Percentiles rank a stretch among this genome's conserved stretches.
phyloP scores from a whole-genome alignment of 78 protist genomes.

The Monosiga brevicollis region DNA sequence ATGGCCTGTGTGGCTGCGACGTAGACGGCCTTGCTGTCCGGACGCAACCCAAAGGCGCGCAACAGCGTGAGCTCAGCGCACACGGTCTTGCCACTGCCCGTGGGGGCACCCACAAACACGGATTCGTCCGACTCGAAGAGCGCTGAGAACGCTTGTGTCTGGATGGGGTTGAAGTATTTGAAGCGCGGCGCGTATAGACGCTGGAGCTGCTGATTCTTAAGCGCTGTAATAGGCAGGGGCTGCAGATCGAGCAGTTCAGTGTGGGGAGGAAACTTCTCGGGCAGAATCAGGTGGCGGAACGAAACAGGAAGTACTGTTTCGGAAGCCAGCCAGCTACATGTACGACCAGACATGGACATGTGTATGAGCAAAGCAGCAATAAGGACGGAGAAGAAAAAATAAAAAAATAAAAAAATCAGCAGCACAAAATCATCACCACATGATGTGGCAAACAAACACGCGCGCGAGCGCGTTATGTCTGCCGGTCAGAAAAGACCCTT shows the following conservation, averaged over 20 bases:
- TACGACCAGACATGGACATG: too few species aligned
- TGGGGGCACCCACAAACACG: constrained; percentile 85
- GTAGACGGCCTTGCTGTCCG: constrained; percentile 32
- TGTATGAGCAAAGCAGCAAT: too few species aligned
- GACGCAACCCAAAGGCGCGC: constrained; percentile 32
- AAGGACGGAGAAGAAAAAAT: too few species aligned
- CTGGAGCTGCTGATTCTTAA: constrained; percentile 17
- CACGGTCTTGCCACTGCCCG: constrained; percentile 92
- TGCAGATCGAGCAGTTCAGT: constrained; percentile 82
- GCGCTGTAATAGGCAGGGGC: constrained; percentile 70
- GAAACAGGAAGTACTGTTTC: constrained; percentile 79
- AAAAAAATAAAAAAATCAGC: too few species aligned
- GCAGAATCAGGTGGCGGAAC: constrained; percentile 87
- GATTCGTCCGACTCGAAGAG: constrained; percentile 64
- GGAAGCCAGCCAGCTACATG: constrained; percentile 89
- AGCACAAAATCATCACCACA: too few species aligned
- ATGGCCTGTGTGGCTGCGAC: constrained; percentile 40
- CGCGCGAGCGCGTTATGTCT: too few species aligned
- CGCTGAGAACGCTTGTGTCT: constrained; percentile 81
- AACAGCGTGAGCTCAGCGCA: constrained; percentile 92
- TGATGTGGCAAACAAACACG: too few species aligned
- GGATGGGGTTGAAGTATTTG: constrained; percentile 80
- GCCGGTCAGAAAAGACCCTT: too few species aligned
- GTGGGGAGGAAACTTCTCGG: constrained; percentile 72
- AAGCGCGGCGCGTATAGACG: constrained; percentile 23